Evolutionary conservation across 768 basidiomycete genomes (phyloP).

Genomic region (Coprinopsis cinerea): DNA sequence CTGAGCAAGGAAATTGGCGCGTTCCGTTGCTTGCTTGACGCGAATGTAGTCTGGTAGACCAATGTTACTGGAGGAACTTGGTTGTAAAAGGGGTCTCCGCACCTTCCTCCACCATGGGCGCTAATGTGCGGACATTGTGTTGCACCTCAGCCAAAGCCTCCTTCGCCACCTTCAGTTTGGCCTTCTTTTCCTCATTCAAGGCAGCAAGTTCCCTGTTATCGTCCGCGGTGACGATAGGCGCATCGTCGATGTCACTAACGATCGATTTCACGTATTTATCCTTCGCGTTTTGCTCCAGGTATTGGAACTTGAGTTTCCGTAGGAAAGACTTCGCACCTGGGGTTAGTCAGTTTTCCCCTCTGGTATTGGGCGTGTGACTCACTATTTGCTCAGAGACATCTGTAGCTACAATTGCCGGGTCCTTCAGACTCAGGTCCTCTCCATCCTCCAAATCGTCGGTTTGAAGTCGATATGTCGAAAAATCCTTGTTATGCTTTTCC

Average conservation of each 20-base stretch:
- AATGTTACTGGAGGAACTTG: neutral
- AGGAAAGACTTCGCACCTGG: slow-evolving; percentile 51
- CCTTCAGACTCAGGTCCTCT: slow-evolving; percentile 33
- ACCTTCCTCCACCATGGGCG: slow-evolving; percentile 70
- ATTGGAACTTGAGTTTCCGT: slow-evolving; percentile 82
- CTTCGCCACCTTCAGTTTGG: slow-evolving; percentile 59
- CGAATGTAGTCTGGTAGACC: slow-evolving; percentile 49
- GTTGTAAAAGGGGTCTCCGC: neutral
- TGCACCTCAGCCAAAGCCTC: slow-evolving; percentile 54
- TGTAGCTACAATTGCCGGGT: slow-evolving; percentile 50
- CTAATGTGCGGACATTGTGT: slow-evolving; percentile 53
- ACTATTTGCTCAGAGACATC: slow-evolving; percentile 61
- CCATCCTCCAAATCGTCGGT: slow-evolving; percentile 30
- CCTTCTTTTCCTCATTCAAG: slow-evolving; percentile 69
- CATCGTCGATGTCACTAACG: slow-evolving; percentile 79
- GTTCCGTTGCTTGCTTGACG: slow-evolving; percentile 44
- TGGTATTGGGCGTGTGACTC: too few species aligned
- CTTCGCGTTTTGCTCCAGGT: slow-evolving; percentile 87
- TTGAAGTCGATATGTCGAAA: slow-evolving; percentile 28
- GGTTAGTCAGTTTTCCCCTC: neutral
- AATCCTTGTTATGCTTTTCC: slow-evolving; percentile 28
- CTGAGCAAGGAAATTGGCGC: slow-evolving; percentile 57
- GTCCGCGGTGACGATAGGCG: slow-evolving; percentile 73
- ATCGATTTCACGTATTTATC: slow-evolving; percentile 84
- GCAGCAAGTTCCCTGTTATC: slow-evolving; percentile 62